Percentiles rank a stretch among this genome's conserved stretches.
These are phyloP conservation scores for Pseudodiploospora longispora DNA, from an alignment of 2,329 filamentous ascomycete species.

Conservation along the genomic window DNA sequence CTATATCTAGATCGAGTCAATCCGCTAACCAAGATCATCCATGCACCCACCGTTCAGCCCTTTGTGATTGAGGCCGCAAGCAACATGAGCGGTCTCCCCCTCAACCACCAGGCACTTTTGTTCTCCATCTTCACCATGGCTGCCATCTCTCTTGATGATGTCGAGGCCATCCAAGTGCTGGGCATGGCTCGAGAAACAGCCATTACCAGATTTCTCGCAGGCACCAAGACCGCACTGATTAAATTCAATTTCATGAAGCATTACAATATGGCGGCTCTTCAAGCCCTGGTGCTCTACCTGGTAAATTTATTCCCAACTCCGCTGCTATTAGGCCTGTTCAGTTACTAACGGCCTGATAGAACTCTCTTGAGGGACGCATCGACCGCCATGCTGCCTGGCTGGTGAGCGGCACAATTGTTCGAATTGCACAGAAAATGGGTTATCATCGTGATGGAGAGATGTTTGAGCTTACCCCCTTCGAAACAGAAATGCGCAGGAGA, in stretches of 20 bases:
- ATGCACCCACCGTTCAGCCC: slow-evolving; percentile 61
- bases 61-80: slow-evolving; percentile 55
- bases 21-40: slow-evolving; percentile 63
- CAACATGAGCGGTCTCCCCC: slow-evolving; percentile 45
- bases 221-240: slow-evolving; percentile 41
- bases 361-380: slow-evolving; percentile 49
- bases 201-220: slow-evolving; percentile 42
- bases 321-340: neutral
- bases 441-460: slow-evolving; percentile 54
- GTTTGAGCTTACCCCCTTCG: slow-evolving; percentile 50
- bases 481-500: slow-evolving; percentile 59
- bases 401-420: slow-evolving; percentile 50
- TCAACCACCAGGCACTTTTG: slow-evolving; percentile 52
- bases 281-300: slow-evolving; percentile 51
- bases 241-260: slow-evolving; percentile 50
- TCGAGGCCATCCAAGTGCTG: slow-evolving; percentile 47
- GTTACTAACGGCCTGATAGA: slow-evolving; percentile 25
- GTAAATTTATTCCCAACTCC: slow-evolving; percentile 24
- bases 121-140: slow-evolving; percentile 60
- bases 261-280: slow-evolving; percentile 49
- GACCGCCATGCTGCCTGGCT: slow-evolving; percentile 54
- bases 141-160: slow-evolving; percentile 43
- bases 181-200: slow-evolving; percentile 42
- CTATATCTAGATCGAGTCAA: slow-evolving; percentile 67
- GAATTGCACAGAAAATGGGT: slow-evolving; percentile 61